Evolutionary conservation across 2,329 filamentous ascomycete species (phyloP).

Genomic region (Sclerotinia minor): DNA sequence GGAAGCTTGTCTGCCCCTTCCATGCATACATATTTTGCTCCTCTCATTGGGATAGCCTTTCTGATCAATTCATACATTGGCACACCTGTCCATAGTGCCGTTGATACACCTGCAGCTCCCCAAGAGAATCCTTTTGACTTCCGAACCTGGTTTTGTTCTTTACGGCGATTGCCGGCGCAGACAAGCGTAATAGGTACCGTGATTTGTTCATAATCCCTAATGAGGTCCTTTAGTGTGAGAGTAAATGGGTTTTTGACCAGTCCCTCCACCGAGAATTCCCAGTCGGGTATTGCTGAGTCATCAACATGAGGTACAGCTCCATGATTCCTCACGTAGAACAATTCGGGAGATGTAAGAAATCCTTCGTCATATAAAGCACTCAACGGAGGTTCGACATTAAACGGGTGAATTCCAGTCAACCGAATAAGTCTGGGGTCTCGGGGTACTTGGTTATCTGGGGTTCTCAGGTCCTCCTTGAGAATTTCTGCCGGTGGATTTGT

Average conservation of each 20-base stretch:
- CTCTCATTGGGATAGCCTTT: slow-evolving; percentile 65
- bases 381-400: slow-evolving; percentile 85
- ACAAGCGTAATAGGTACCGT: slow-evolving; percentile 87
- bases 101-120: slow-evolving; percentile 85
- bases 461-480: slow-evolving; percentile 74
- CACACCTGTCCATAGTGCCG: slow-evolving; percentile 83
- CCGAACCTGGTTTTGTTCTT: slow-evolving; percentile 87
- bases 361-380: slow-evolving; percentile 75
- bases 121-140: slow-evolving; percentile 95
- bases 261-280: slow-evolving; percentile 83
- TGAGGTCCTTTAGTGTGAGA: slow-evolving; percentile 69
- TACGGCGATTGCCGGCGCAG: slow-evolving; percentile 86
- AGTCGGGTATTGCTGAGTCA: slow-evolving; percentile 71
- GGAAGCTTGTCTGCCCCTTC: slow-evolving; percentile 86
- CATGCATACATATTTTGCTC: slow-evolving; percentile 83
- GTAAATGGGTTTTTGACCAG: slow-evolving; percentile 75
- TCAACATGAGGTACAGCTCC: slow-evolving; percentile 75
- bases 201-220: slow-evolving; percentile 74
- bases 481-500: slow-evolving; percentile 59
- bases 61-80: slow-evolving; percentile 70
- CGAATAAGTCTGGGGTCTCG: slow-evolving; percentile 81
- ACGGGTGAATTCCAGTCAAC: slow-evolving; percentile 84
- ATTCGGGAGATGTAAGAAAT: slow-evolving; percentile 81
- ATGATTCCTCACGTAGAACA: slow-evolving; percentile 93
- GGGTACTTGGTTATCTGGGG: slow-evolving; percentile 78